These are phyloP conservation scores for Gaeumannomyces sp. DNA, from an alignment of 2,329 filamentous ascomycete genomes.

Conservation along the genomic window DNA sequence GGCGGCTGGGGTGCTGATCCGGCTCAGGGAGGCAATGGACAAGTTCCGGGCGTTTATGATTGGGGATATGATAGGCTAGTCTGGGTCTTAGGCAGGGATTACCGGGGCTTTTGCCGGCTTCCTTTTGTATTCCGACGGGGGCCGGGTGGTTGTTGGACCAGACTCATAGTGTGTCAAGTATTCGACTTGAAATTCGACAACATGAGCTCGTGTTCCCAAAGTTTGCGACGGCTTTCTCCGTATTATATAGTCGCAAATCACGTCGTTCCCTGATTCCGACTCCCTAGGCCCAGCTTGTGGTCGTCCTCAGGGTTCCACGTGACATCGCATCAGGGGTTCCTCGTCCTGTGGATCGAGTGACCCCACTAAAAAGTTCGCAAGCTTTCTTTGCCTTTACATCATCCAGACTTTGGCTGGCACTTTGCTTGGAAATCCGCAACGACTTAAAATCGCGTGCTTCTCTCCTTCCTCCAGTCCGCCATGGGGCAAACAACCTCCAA, in stretches of 20 bases:
- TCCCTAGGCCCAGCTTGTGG: background rate
- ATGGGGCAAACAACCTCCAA: conserved; percentile 3
- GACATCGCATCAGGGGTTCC: background rate
- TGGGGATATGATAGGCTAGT: conserved; percentile 52
- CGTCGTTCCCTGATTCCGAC: no score
- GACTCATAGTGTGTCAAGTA: no score
- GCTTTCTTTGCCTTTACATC: background rate
- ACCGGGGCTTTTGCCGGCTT: background rate
- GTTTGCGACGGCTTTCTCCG: no score
- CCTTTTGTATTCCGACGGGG: background rate
- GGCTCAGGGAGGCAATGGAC: conserved; percentile 73
- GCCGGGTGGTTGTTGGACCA: no score
- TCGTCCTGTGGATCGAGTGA: background rate
- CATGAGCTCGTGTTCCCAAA: no score
- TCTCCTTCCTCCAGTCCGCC: background rate
- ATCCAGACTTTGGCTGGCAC: background rate
- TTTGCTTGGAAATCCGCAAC: background rate
- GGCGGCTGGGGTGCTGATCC: conserved; percentile 71
- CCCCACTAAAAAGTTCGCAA: background rate
- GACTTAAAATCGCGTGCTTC: background rate
- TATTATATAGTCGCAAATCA: no score
- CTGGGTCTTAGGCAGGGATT: background rate
- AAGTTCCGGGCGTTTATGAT: conserved; percentile 72
- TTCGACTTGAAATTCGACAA: no score
- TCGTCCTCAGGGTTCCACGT: background rate